Evolutionary conservation across 2,329 filamentous ascomycete genomes (phyloP), one percentile per base, ranked within the genome.

Genomic region (Aureobasidium uvarum): DNA sequence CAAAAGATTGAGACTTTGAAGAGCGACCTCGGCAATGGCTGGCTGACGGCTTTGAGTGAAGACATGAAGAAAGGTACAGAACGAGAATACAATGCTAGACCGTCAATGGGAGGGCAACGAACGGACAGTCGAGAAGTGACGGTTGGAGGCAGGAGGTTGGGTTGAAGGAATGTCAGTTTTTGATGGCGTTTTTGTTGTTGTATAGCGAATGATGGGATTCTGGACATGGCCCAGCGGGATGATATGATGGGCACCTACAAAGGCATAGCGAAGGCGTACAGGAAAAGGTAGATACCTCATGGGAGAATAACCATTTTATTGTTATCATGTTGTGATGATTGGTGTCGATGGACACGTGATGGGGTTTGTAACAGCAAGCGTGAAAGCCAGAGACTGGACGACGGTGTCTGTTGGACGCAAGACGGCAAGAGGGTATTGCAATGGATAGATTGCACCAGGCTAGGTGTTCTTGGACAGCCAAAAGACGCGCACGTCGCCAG

Each of bases 1-100:
- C 90, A 90, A 75, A 95, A 95, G 76, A 89, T 98, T 64, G 92
- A 96, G 76, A 87, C 90, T 3, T 79, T 97, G 63, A 89, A 92
- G 67, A 89, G 89, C 72, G 91, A 94, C 72, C 88, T 96, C 69
- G 93, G 93, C 38, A 91, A 88, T 71, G 90, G 88, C 43, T 99
- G 96, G 84, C 84, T 99, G 45, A 93, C 88, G 68, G 91, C 90
- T 16, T 81, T 98, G 59, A 89, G 90, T 67, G 93, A 96, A 72
- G 90, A 95, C 75, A 67, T 66, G 33, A 66, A 54, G 54, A 50
- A 36, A 41, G 54, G 62, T 7, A 38, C 52, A 7, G 63, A 65
- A 8, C 41, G 52, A 39, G 63, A 64, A 13, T 63, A 63, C 25
- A 51, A 41, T 39, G 50, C 51, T 8, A 65, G 41, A 13, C 54